These are phyloP conservation scores for Boletus rufocinnamomeus DNA, from an alignment of 768 basidiomycete genomes.

Conservation along the genomic window DNA sequence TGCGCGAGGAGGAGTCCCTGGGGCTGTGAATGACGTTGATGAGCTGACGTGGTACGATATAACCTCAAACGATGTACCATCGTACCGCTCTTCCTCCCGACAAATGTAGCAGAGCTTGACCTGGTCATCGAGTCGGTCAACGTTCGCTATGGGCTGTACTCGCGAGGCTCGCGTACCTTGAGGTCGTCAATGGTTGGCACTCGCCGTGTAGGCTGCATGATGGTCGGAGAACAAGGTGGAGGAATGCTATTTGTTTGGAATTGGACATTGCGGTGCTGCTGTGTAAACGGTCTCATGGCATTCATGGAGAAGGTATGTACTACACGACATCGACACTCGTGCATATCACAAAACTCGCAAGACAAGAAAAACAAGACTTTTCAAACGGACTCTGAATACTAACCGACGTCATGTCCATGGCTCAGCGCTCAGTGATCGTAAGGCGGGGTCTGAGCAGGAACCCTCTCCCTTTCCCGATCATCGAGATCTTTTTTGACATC, in stretches of 20 bases:
- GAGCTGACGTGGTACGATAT: background rate
- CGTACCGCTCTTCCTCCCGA: slow-evolving; percentile 65
- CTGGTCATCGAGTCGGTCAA: slow-evolving; percentile 26
- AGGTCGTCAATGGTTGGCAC: slow-evolving; percentile 39
- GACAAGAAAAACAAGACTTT: background rate
- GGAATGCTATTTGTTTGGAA: background rate
- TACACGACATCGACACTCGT: slow-evolving; percentile 14
- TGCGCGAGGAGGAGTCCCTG: slow-evolving; percentile 49
- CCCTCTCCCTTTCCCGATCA: slow-evolving; percentile 55
- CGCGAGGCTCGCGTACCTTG: slow-evolving; percentile 22
- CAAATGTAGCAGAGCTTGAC: slow-evolving; percentile 84
- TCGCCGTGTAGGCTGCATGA: slow-evolving; percentile 27
- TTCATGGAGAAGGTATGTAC: slow-evolving; percentile 25
- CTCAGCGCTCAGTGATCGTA: slow-evolving; percentile 49
- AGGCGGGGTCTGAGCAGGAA: slow-evolving; percentile 52
- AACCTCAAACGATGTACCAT: slow-evolving; percentile 30
- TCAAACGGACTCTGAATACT: slow-evolving; percentile 3
- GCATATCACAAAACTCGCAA: slow-evolving; percentile 3
- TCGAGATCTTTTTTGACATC: slow-evolving; percentile 44
- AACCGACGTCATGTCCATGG: background rate
- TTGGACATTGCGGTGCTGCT: background rate
- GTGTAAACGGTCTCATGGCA: slow-evolving; percentile 11
- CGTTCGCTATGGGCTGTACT: background rate
- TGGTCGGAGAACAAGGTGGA: slow-evolving; percentile 7
- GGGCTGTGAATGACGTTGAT: slow-evolving; percentile 31